These are phyloP conservation scores for Vigna unguiculata DNA, from an alignment of 306 rosid genomes.

Conservation along the genomic window DNA sequence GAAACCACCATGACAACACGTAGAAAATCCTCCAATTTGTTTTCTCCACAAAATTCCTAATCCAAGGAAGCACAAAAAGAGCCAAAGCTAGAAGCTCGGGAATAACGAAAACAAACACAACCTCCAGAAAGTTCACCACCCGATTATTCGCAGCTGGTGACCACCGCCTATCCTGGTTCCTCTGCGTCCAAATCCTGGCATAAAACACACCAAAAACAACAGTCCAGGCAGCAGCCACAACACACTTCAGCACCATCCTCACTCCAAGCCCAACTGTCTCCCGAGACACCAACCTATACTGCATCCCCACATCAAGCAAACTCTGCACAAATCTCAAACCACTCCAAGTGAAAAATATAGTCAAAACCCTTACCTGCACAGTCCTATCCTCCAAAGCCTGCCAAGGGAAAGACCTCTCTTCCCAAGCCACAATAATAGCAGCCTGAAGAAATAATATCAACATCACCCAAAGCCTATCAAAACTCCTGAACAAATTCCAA, in stretches of 20 bases:
- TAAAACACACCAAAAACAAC: conserved; percentile 75
- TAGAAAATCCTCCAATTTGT: conserved; percentile 86
- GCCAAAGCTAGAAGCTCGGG: conserved; percentile 84
- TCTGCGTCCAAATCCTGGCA: conserved; percentile 82
- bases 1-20: conserved; percentile 93
- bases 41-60: conserved; percentile 86
- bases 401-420: conserved; percentile 68
- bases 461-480: conserved; percentile 93
- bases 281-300: conserved; percentile 78
- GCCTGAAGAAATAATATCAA: conserved; percentile 81
- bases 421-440: conserved; percentile 91
- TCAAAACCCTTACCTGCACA: conserved; percentile 72
- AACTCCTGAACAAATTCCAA: conserved; percentile 87
- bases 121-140: conserved; percentile 70
- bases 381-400: conserved; percentile 59
- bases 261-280: conserved; percentile 80
- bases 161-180: conserved; percentile 65
- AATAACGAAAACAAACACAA: conserved; percentile 60
- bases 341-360: conserved; percentile 88
- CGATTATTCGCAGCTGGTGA: conserved; percentile 65
- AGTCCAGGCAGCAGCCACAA: conserved; percentile 81
- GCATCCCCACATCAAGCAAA: conserved; percentile 83
- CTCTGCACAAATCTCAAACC: conserved; percentile 81
- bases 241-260: conserved; percentile 77
- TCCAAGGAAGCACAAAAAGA: conserved; percentile 85